Evolutionary conservation across 352 stramenopile genomes (phyloP), one percentile per base, ranked within the genome.

Genomic region (Phytophthora pinifolia): DNA sequence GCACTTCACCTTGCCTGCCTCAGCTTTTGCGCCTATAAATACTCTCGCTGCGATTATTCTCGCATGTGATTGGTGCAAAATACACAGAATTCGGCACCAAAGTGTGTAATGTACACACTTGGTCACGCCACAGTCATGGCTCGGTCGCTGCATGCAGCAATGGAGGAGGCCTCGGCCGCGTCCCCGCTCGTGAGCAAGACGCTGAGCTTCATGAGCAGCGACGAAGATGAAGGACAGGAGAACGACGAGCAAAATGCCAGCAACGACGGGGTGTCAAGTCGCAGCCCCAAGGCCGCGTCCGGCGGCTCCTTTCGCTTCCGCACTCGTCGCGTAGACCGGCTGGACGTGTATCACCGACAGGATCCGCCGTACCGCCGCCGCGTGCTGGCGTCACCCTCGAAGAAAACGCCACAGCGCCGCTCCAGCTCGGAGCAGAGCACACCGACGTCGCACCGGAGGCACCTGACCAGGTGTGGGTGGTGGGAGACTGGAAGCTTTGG

Each of bases 201-300:
- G 22, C 20, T 84, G 35, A 60, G 50, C 22, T 72, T 66, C 25
- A 51, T 64, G 33, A 81, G 53, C 46, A 76, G 65, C 39, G 67
- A 66, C 17, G 58, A 74, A 15, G 56, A 58, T 14, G 43, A 63
- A 25, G 46, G 59, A 25, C 42, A 41, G 35, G 51, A 67, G 49
- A 59, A 59, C 12, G 42, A 52, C 15, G n/a, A 62, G 43, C 34
- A n/a, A 38, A 55, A 46, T 13, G 27, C 30, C 47, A 31, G 4
- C 8, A 32, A 36, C n/a, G 8, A 44, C 15, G 18, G 22, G 22
- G 22, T 15, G 45, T 42, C 29, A 9, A 4, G 37, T 33, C 29
- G 36, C 32, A 46, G 37, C n/a, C 5, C 6, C 3, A 32, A 13
- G 14, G 42, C 46, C 12, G 27, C 25, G 1, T 9, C 15, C 17